Evolutionary conservation across 768 basidiomycete species (phyloP).

Genomic region (Chalciporus pseudorubinellus): DNA sequence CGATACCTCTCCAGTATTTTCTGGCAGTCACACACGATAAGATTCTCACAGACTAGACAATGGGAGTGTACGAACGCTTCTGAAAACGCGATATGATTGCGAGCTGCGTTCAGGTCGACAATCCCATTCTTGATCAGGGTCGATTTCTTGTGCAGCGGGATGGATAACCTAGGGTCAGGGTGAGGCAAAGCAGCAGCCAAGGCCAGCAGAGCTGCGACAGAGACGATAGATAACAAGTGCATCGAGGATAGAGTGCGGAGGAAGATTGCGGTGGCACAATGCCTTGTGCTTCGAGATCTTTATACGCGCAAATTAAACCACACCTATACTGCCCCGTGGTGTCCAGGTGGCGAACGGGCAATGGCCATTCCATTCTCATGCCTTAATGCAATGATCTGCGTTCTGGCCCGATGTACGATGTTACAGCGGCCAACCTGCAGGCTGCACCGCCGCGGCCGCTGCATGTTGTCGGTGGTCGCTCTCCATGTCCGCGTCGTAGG

Average conservation of each 20-base stretch:
- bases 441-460: no score
- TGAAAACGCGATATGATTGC: slow-evolving; percentile 14
- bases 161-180: slow-evolving; percentile 7
- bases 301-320: slow-evolving; percentile 1
- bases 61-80: slow-evolving; percentile 1
- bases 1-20: slow-evolving; percentile 17
- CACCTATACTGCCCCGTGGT: slow-evolving; percentile 1
- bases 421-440: not conserved
- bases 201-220: slow-evolving; percentile 10
- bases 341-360: not conserved
- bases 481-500: not conserved
- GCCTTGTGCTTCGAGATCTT: not conserved
- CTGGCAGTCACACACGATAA: slow-evolving; percentile 10
- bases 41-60: not conserved
- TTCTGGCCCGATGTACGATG: not conserved
- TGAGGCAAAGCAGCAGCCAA: slow-evolving; percentile 17
- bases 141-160: slow-evolving; percentile 18
- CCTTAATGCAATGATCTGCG: not conserved
- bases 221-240: slow-evolving; percentile 6
- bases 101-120: slow-evolving; percentile 15
- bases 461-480: no score
- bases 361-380: not conserved
- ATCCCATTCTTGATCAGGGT: slow-evolving; percentile 11
- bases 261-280: not conserved
- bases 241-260: slow-evolving; percentile 7